Conservation (phyloP, 495 filamentous ascomycete species). For the Penicillium paradoxum region DNA sequence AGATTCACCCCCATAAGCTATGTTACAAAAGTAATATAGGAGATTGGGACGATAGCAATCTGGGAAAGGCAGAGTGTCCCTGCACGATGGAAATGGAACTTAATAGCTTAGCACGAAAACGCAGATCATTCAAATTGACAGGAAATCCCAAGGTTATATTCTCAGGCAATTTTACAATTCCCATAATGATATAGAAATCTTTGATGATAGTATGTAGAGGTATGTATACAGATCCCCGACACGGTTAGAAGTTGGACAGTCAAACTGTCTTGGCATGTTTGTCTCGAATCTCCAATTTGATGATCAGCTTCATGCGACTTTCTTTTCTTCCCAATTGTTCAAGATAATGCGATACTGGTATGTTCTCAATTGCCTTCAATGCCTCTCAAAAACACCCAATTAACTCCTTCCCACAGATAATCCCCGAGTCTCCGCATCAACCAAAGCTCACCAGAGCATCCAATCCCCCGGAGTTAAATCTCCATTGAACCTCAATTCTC, state of each 20-base stretch:
- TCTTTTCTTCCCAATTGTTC: slow-evolving; percentile 6
- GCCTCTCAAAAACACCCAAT: too few species aligned
- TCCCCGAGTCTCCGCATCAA: background rate
- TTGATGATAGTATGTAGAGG: too few species aligned
- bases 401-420: background rate
- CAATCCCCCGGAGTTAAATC: background rate
- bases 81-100: too few species aligned
- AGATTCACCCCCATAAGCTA: too few species aligned
- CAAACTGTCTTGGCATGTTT: slow-evolving; percentile 11
- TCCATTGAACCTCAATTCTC: background rate
- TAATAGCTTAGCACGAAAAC: too few species aligned
- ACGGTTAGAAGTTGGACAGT: background rate
- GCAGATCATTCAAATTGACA: too few species aligned
- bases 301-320: slow-evolving; percentile 19
- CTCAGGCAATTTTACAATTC: too few species aligned
- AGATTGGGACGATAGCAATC: too few species aligned
- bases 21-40: too few species aligned
- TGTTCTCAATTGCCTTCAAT: background rate
- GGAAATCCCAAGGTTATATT: too few species aligned
- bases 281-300: slow-evolving; percentile 12
- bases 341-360: slow-evolving; percentile 5
- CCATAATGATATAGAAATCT: too few species aligned
- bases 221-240: background rate
- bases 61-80: too few species aligned
- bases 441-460: slow-evolving; percentile 5